Evolutionary conservation across 1,284 basidiomycete genomes (phyloP), one percentile per base, ranked within the genome.

Genomic region (Papiliotrema fonsecae): DNA sequence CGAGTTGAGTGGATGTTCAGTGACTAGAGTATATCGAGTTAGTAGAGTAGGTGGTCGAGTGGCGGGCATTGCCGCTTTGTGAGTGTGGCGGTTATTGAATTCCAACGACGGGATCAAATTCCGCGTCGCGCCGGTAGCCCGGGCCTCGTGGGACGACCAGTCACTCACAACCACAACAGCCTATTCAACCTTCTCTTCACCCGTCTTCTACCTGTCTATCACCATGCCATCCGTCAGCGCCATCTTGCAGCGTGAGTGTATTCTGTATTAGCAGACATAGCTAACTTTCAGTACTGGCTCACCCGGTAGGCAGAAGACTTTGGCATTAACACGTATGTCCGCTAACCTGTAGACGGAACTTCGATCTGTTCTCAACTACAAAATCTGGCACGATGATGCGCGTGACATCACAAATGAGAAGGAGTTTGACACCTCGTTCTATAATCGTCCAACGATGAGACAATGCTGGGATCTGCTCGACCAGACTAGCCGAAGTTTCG

Each of bases 401-500:
- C 82, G 89, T 52, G 87, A 93, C 65, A 87, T 93, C 60, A 83
- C 86, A 22, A 77, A 81, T 14, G 75, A 81, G 49, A 73, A 78
- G 51, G 87, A 92, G 57, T 81, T 85, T 60, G 75, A 78, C 1
- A 82, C 83, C 16, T 87, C 87, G 1, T 86, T 87, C 26, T 94
- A 87, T 82, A 84, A 94, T 74, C 78, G 90, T 51, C 69, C 79
- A 49, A 77, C 81, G 1, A 99, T 98, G 94, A 80, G 83, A 48
- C 78, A 82, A 42, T 97, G 92, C 69, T 98, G 93, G 94, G 76
- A 81, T 4, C 86, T 94, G 63, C 77, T 98, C 48, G 92, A 97
- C 77, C 58, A 79, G 72, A 96, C 93, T 10, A 91, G 88, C 59
- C 77, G 93, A 52, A 90, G 86, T 73, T 99, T 97, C 62, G 80